Base-by-base conservation (phyloP, 164 flowering plant genomes). In the Tetrastigma voinierianum region DNA sequence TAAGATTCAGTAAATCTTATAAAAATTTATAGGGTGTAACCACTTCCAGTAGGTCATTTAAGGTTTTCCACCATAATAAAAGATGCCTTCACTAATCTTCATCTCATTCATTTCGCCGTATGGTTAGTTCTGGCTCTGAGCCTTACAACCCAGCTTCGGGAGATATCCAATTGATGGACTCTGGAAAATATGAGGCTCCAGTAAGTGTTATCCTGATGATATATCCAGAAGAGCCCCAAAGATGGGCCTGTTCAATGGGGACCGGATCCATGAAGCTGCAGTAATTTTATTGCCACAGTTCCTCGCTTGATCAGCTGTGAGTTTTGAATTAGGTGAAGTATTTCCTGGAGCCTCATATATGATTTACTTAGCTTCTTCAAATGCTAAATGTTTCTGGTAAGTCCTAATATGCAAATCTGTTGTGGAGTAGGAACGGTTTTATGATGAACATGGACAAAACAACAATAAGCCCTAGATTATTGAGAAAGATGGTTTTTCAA, bases 211-310 rank as follows among this genome's bases (percentile, higher is more conserved):
- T 90, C n/a, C 99, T 61, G 98, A 96, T 80, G n/a, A 92, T 96
- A 67, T 96, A 89, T 84, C 98, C 99, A 40, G 99, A 61, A 84
- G 86, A 65, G 77, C 97, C 79, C 97, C 97, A 54, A 96, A 88
- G 76, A 74, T n/a, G 45, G 98, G 98, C 17, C n/a, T n/a, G n/a
- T 79, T 81, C 61, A 85, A 96, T 75, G 89, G 98, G 99, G 98
- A 96, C 78, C 98, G 90, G 82, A 83, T 96, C 57, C 93, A 72
- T 67, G 99, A 96, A 81, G 89, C 88, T 51, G 86, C 82, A 52
- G 65, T 96, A 56, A 86, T 96, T 66, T 86, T n/a, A n/a, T n/a
- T n/a, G n/a, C n/a, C n/a, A n/a, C n/a, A n/a, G n/a, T n/a, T n/a
- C n/a, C n/a, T n/a, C n/a, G n/a, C n/a, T n/a, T n/a, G n/a, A n/a